phyloP scores from a whole-genome alignment of 1,139 yeast genomes.

The Kodamaea alishanica region DNA sequence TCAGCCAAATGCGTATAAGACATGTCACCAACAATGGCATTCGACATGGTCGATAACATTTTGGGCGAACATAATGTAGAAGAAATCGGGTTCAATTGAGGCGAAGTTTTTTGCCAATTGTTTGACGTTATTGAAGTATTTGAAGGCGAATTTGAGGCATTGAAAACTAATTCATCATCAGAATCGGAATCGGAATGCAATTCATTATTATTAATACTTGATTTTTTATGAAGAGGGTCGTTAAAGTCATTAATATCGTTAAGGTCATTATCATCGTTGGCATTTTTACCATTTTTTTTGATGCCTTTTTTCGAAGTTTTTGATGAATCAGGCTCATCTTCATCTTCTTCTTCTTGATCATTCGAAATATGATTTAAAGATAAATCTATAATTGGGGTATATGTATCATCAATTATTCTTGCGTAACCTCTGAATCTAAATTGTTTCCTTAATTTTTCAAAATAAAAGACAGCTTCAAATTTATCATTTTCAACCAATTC shows the following conservation, averaged over 20 bases:
- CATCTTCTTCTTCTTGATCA: slow-evolving; percentile 9
- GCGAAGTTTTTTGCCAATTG: slow-evolving; percentile 4
- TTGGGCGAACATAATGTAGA: slow-evolving; percentile 29
- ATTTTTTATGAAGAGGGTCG: not conserved
- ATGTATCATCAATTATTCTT: slow-evolving; percentile 36
- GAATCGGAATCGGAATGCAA: slow-evolving; percentile 8
- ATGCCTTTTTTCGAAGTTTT: not conserved
- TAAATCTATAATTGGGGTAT: slow-evolving; percentile 34
- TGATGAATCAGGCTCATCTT: not conserved
- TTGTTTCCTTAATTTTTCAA: slow-evolving; percentile 58
- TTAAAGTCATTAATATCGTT: not conserved
- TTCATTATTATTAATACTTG: not conserved
- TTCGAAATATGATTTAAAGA: slow-evolving; percentile 23
- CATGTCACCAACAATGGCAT: slow-evolving; percentile 16
- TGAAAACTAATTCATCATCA: slow-evolving; percentile 10
- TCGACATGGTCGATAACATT: slow-evolving; percentile 10
- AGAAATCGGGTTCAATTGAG: slow-evolving; percentile 12
- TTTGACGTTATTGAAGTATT: slow-evolving; percentile 1
- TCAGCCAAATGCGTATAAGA: slow-evolving; percentile 32
- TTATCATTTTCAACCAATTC: slow-evolving; percentile 50
- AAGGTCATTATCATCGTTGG: not conserved
- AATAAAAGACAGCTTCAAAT: slow-evolving; percentile 77
- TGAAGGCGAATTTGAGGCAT: slow-evolving; percentile 6
- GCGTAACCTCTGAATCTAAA: slow-evolving; percentile 71
- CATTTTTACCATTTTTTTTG: not conserved